Base-by-base conservation (phyloP, 345 rosid species). In the Diplotaxis tenuifolia region DNA sequence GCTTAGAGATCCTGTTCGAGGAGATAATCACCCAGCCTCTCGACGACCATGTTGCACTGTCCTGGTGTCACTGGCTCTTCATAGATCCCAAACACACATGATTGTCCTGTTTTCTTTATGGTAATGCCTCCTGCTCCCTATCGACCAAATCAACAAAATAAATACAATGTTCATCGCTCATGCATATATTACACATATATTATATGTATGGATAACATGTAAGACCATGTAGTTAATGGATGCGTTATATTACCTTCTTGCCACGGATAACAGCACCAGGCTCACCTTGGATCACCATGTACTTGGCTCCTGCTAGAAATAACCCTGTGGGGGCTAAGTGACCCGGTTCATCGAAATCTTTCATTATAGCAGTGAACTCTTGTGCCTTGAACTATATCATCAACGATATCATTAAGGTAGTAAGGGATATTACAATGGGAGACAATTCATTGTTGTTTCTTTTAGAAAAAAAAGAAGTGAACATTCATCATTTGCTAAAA, bases 21-120 rank as follows among this genome's bases (percentile, higher is more conserved):
- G 52, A 90, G 91, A 66, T 90, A 88, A 81, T 90, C 96, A 4
- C 96, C 96, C 87, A 90, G 69, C 93, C 93, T 90, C 86, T 90
- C 96, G 12, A 90, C 96, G 52, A 90, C 81, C 88, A 90, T 84
- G 85, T 88, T 90, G 93, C 96, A 88, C 32, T 90, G 93, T 40
- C 93, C 93, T 23, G 93, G 93, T 72, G 93, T 85, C 71, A 90
- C 93, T 0, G 96, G 91, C 54, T 90, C 93, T 56, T 90, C 93
- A 27, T 90, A 90, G 68, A 90, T 23, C 2, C 96, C 91, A 25
- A 86, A 84, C 16, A 90, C 82, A 32, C 89, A 85, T 52, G 96
- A 91, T 40, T 88, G 96, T 8, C 86, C 88, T 5, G 96, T 90
- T 78, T 88, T 90, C 86, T 85, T 90, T 52, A 90, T 79, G 10